Evolutionary conservation across 192 early-diverging fungal genomes (phyloP), one percentile per base, ranked within the genome.

Genomic region (Podila horticola): DNA sequence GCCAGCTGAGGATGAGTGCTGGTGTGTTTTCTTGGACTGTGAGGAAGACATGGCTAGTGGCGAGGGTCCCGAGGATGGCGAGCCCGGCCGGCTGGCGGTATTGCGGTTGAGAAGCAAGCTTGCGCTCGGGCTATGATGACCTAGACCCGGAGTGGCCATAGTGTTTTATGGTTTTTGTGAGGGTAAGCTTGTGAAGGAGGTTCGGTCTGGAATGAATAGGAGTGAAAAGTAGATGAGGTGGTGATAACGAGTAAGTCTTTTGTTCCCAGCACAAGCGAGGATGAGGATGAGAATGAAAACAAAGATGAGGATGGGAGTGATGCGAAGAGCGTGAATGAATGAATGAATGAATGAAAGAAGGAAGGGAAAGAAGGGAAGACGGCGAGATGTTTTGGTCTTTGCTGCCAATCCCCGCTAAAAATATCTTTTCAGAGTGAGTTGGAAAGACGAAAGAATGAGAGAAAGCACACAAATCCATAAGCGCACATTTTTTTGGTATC

Each of bases 11-110:
- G 59, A 10, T 2, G 59, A 49, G 45, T 72, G 62, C 28, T 71
- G 64, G 48, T 51, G 69, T 28, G 52, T 55, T 24, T 55, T 55
- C 52, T 55, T n/a, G 52, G 52, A 26, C 52, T 48, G 69, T 28
- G 75, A 62, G 63, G 64, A 41, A 48, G 69, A 20, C 10, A 57
- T 51, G 66, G 58, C 41, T 12, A 45, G 41, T 17, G 41, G 17
- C 3, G n/a, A 33, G 9, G 30, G 41, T 20, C 20, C 4, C 6
- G 48, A 29, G 2, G 77, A 81, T 4, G 77, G 77, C 2, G 77
- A 81, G 0, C 66, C 66, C 4, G 77, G 77, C 31, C 77, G 55
- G 26, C 71, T 73, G 41, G 77, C 77, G 7, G 77, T 69, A 24
- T 81, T 81, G 58, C 58, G 62, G 15, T 71, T 59, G 17, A 69